Evolutionary conservation across 352 stramenopile species (phyloP).

Genomic region (Bremia lactucae): DNA sequence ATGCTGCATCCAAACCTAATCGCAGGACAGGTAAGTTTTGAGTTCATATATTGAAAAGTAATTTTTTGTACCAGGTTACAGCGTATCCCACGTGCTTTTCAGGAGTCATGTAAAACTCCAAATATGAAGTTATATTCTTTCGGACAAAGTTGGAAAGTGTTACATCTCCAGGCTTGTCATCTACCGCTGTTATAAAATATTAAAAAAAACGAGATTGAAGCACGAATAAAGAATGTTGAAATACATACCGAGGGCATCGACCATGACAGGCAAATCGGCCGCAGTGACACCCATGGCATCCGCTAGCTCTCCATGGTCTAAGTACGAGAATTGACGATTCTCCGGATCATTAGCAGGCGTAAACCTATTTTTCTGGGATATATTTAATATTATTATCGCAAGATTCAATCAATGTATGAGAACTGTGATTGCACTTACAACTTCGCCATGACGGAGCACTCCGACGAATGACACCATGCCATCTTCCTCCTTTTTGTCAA

Average conservation of each 20-base stretch:
- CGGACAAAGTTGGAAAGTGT: conserved; percentile 47
- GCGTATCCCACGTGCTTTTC: conserved; percentile 80
- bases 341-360: conserved; percentile 68
- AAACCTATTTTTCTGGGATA: conserved; percentile 55
- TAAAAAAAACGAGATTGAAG: not conserved
- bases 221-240: not conserved
- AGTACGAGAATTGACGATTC: conserved; percentile 73
- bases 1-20: conserved; percentile 73
- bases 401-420: not conserved
- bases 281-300: conserved; percentile 64
- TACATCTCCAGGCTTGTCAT: conserved; percentile 21
- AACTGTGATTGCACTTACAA: conserved; percentile 25
- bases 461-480: conserved; percentile 47
- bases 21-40: not conserved
- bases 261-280: conserved; percentile 54
- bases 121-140: conserved; percentile 70
- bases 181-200: conserved; percentile 20
- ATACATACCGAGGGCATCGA: conserved; percentile 54
- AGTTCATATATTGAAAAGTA: not conserved
- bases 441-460: conserved; percentile 71
- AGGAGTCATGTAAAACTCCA: conserved; percentile 86
- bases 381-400: not conserved
- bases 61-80: conserved; percentile 49
- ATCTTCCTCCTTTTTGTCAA: conserved; percentile 43
- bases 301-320: conserved; percentile 70